Evolutionary conservation across 164 flowering plant genomes (phyloP), one percentile per base, ranked within the genome.

Genomic region (Kalanchoe fedtschenkoi): DNA sequence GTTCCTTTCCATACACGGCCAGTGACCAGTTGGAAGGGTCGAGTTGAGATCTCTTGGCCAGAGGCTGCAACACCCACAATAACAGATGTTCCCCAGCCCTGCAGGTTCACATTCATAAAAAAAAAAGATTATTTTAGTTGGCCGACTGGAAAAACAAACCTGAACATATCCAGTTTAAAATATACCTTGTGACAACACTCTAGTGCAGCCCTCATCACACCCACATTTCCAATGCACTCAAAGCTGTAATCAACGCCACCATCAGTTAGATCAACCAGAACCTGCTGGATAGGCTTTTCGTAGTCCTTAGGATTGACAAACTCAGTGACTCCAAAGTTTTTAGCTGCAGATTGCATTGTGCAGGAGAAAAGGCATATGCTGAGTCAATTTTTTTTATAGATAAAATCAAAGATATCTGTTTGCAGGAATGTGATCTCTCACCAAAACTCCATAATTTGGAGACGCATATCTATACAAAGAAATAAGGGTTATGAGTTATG

Each of bases 1-100:
- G 99, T 95, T 75, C 97, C 97, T 70, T 95, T 95, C 99, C 99
- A 95, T 34, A 85, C 96, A 72, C 96, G 96, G 21, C 99, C 99
- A 34, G 99, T 95, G 64, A 95, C 99, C 74, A 95, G 73, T 72
- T 90, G 97, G 68, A 95, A 95, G n/a, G 97, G 99, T 10, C 97
- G 89, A 38, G 99, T 95, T 15, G 85, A 83, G 61, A 95, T 91
- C 74, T 91, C 99, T 71, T 91, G 91, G 34, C 97, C 96, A 24
- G 97, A 85, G 55, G 93, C 97, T 1, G 99, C 99, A 58, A 95
- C 96, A 37, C 99, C 99, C 41, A 91, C 93, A 66, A 95, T 84
- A 64, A 95, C 99, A 0, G 97, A 91, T 42, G 91, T 88, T 66
- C 99, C 99, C 97, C 99, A 95, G 9, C 99, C 99, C 99, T 91